These are phyloP conservation scores for Monosporozyma aquatica DNA, from an alignment of 805 yeast species.

Conservation along the genomic window DNA sequence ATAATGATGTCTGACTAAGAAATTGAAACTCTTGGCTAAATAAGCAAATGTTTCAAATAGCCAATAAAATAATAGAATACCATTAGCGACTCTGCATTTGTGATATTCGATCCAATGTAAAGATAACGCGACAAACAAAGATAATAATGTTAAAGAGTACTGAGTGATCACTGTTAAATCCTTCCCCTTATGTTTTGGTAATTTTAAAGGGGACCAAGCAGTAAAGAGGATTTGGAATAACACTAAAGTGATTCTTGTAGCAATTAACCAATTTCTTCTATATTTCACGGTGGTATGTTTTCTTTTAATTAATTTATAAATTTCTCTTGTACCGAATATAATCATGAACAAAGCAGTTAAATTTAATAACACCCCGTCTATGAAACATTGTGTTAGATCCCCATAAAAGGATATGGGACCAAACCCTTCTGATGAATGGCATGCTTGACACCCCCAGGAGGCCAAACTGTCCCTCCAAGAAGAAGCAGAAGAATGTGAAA, in stretches of 20 bases:
- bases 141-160: slow-evolving; percentile 27
- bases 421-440: slow-evolving; percentile 33
- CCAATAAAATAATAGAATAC: slow-evolving; percentile 71
- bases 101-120: slow-evolving; percentile 67
- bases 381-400: slow-evolving; percentile 54
- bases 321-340: slow-evolving; percentile 34
- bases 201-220: slow-evolving; percentile 16
- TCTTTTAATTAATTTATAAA: slow-evolving; percentile 20
- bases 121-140: slow-evolving; percentile 41
- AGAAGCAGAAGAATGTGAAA: no score
- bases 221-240: slow-evolving; percentile 27
- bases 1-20: slow-evolving; percentile 29
- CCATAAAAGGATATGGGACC: slow-evolving; percentile 39
- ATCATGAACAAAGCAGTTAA: slow-evolving; percentile 36
- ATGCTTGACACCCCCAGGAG: slow-evolving; percentile 11
- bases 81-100: slow-evolving; percentile 55
- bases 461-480: not conserved
- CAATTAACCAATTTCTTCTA: slow-evolving; percentile 33
- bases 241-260: slow-evolving; percentile 30
- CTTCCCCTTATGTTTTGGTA: slow-evolving; percentile 13
- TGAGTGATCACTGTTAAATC: slow-evolving; percentile 18
- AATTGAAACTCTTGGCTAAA: slow-evolving; percentile 36
- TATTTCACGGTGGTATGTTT: slow-evolving; percentile 26
- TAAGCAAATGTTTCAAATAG: slow-evolving; percentile 44
- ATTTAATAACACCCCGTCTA: slow-evolving; percentile 43